Evolutionary conservation across 1,284 basidiomycete genomes (phyloP), one percentile per base, ranked within the genome.

Genomic region (Vanrija pseudolonga): DNA sequence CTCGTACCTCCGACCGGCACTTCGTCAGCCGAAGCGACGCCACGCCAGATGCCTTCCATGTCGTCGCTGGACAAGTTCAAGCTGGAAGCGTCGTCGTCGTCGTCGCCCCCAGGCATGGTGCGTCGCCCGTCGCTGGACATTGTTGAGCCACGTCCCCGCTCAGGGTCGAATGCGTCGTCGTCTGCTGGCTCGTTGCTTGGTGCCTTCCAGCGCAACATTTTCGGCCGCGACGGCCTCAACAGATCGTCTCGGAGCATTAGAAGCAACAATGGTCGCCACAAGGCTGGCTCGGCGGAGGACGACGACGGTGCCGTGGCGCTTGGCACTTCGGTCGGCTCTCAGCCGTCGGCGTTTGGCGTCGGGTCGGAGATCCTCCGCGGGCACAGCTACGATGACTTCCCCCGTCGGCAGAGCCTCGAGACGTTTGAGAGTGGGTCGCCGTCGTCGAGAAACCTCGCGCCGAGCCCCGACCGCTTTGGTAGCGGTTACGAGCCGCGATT

Each of bases 271-370:
- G 59, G 59, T 3, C 23, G 56, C 4, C 61, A 62, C 1, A 32
- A 32, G 14, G 32, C 64, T 15, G 60, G 67, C 14, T 64, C 65
- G 23, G 67, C 66, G 8, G 67, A 64, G 36, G 73, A 69, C 19
- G 57, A 40, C 20, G 58, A 71, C 26, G 57, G 41, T 11, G 26
- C 26, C 26, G 52, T 43, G 36, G 57, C 58, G 22, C 52, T 70
- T 19, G 63, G 62, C n/a, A 61, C 50, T 37, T 76, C 40, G 57
- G 55, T 41, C 59, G 67, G 39, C 49, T 74, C 43, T 49, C 71
- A 24, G 63, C 63, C 28, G 18, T 42, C 46, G 12, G 49, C 55
- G 54, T n/a, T 24, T 59, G 55, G 17, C 59, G 62, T 23, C 62
- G 45, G 57, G n/a, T 59, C 53, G 9, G 61, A 69, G 41, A 49